These are phyloP conservation scores for Acorus calamus DNA, from an alignment of 106 monocot species.

Conservation along the genomic window DNA sequence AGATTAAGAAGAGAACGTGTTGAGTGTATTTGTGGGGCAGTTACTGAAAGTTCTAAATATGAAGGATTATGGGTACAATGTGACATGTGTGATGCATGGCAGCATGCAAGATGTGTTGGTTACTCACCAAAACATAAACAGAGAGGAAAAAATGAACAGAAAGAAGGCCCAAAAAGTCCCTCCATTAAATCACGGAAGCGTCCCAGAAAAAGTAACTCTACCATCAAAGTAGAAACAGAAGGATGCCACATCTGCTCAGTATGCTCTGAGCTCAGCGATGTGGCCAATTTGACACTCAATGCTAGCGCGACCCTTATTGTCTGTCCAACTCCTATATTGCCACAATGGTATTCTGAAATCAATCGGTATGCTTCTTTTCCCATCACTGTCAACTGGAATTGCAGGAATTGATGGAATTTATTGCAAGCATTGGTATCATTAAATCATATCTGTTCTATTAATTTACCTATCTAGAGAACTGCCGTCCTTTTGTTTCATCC, in stretches of 20 bases:
- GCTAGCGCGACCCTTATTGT: conserved; percentile 80
- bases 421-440: too few species aligned
- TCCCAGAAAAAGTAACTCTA: conserved; percentile 18
- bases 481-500: not conserved
- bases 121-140: conserved; percentile 46
- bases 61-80: conserved; percentile 96
- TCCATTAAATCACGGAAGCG: conserved; percentile 13
- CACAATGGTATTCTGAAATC: conserved; percentile 92
- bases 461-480: not conserved
- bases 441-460: too few species aligned
- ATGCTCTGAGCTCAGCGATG: conserved; percentile 75
- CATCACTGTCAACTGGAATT: not conserved
- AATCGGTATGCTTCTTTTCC: conserved; percentile 40
- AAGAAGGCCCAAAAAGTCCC: conserved; percentile 6
- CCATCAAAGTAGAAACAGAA: conserved; percentile 38
- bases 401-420: too few species aligned
- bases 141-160: conserved; percentile 10
- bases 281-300: conserved; percentile 29
- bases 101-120: conserved; percentile 93
- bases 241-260: conserved; percentile 52
- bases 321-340: conserved; percentile 84
- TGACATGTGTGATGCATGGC: conserved; percentile 98
- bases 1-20: conserved; percentile 77
- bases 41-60: conserved; percentile 57
- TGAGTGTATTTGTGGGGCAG: conserved; percentile 95